Percentiles rank a stretch among this genome's conserved stretches.
Evolutionary conservation across 2,329 filamentous ascomycete genomes (phyloP).

Genomic region (Venturia oleaginea): DNA sequence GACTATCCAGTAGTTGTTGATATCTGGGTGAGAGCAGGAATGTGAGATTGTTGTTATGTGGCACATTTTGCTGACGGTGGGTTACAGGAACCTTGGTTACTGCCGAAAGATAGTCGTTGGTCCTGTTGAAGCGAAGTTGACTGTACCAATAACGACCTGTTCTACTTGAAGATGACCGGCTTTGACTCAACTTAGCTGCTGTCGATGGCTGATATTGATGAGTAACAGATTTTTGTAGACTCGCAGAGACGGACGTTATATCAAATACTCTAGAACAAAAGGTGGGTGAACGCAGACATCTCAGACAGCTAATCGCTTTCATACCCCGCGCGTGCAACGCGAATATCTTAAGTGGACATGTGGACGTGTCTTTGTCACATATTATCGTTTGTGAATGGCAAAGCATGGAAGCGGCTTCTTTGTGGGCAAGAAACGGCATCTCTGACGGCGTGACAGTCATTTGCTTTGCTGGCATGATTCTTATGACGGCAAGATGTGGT

Average conservation of each 20-base stretch:
- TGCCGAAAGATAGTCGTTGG: neutral
- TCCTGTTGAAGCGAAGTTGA: neutral
- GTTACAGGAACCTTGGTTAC: neutral
- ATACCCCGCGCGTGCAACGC: neutral
- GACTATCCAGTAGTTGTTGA: neutral
- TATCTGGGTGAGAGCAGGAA: neutral
- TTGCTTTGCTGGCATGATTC: neutral
- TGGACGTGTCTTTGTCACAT: constrained; percentile 1
- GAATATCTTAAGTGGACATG: neutral
- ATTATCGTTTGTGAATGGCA: neutral
- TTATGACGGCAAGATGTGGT: neutral
- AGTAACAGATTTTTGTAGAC: neutral
- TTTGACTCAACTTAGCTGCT: neutral
- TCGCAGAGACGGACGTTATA: neutral
- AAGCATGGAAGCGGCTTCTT: constrained; percentile 2
- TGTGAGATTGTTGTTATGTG: neutral
- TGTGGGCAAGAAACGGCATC: neutral
- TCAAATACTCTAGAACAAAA: neutral
- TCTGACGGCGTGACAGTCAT: neutral
- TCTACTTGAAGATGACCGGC: neutral
- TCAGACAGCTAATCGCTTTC: neutral
- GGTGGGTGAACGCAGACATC: neutral
- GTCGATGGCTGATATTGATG: neutral
- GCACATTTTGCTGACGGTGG: neutral
- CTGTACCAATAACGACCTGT: neutral